phyloP scores from a whole-genome alignment of 2,329 filamentous ascomycete genomes.

The Laburnicola sp. region DNA sequence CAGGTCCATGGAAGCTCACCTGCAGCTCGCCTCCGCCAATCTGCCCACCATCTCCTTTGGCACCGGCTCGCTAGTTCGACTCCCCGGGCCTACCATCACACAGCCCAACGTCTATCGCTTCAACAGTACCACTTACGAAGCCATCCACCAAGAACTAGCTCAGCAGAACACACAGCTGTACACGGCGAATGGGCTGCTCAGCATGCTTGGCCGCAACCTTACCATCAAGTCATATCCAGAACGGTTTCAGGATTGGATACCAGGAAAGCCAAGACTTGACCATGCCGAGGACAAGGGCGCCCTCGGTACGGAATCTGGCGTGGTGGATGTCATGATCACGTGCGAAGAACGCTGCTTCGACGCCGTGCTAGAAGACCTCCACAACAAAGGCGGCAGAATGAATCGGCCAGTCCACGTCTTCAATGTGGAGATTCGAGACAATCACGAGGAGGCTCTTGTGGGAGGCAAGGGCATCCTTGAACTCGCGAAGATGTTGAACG shows the following conservation, averaged over 20 bases:
- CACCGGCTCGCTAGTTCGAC: constrained; percentile 88
- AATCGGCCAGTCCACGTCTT: constrained; percentile 96
- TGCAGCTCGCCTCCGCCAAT: constrained; percentile 76
- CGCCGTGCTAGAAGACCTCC: constrained; percentile 90
- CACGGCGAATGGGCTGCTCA: constrained; percentile 86
- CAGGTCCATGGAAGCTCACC: constrained; percentile 98
- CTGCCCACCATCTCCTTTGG: constrained; percentile 99
- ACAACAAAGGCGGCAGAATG: constrained; percentile 79
- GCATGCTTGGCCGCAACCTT: constrained; percentile 92
- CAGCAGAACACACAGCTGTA: constrained; percentile 86
- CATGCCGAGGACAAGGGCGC: constrained; percentile 72
- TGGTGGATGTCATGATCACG: constrained; percentile 93
- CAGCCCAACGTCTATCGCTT: constrained; percentile 98
- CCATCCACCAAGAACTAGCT: constrained; percentile 90
- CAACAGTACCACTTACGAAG: constrained; percentile 93
- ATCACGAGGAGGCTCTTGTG: constrained; percentile 91
- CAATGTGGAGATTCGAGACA: constrained; percentile 98
- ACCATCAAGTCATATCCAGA: constrained; percentile 94
- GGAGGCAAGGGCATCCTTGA: constrained; percentile 92
- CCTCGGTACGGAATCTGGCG: constrained; percentile 79
- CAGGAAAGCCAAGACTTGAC: constrained; percentile 80
- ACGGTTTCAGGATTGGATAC: constrained; percentile 95
- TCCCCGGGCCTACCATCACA: constrained; percentile 86
- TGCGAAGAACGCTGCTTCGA: constrained; percentile 99
- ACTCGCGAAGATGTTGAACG: constrained; percentile 81